A percentile compares a stretch with the other conserved stretches of the same genome.
Evolutionary conservation across 345 rosid genomes (phyloP).

Genomic region (Populus simonii): DNA sequence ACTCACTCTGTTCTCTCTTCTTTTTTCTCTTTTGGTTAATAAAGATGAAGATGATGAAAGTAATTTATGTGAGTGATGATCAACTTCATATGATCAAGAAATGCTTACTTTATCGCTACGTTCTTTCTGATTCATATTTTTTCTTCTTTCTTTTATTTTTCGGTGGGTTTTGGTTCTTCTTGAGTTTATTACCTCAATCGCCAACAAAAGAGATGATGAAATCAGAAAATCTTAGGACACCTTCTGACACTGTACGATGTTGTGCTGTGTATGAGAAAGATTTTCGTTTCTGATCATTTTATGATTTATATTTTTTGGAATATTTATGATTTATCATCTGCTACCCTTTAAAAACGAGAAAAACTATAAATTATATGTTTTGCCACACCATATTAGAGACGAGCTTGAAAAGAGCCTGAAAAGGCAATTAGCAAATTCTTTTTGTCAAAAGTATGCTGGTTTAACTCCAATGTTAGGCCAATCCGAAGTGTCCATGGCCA

Average conservation of each 20-base stretch:
- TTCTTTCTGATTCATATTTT: slow-evolving; percentile 46
- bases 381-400: too few relatives aligned
- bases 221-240: slow-evolving; percentile 51
- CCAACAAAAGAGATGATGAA: slow-evolving; percentile 37
- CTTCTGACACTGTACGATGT: slow-evolving; percentile 40
- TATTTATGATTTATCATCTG: too few relatives aligned
- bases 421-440: too few relatives aligned
- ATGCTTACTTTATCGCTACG: slow-evolving; percentile 35
- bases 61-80: slow-evolving; percentile 32
- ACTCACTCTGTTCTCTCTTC: neutral
- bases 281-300: slow-evolving; percentile 30
- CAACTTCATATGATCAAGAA: slow-evolving; percentile 32
- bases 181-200: neutral
- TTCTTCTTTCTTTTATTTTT: neutral
- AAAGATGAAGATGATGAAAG: slow-evolving; percentile 35
- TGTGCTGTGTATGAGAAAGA: slow-evolving; percentile 46
- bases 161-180: neutral
- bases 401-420: too few relatives aligned
- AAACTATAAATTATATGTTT: too few relatives aligned
- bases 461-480: too few relatives aligned
- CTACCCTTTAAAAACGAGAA: too few relatives aligned
- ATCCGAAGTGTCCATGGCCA: too few relatives aligned
- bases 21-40: neutral
- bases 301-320: neutral
- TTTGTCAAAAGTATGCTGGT: too few relatives aligned